Conservation (phyloP, 2,329 filamentous ascomycete species). For the Fusarium multiceps region DNA sequence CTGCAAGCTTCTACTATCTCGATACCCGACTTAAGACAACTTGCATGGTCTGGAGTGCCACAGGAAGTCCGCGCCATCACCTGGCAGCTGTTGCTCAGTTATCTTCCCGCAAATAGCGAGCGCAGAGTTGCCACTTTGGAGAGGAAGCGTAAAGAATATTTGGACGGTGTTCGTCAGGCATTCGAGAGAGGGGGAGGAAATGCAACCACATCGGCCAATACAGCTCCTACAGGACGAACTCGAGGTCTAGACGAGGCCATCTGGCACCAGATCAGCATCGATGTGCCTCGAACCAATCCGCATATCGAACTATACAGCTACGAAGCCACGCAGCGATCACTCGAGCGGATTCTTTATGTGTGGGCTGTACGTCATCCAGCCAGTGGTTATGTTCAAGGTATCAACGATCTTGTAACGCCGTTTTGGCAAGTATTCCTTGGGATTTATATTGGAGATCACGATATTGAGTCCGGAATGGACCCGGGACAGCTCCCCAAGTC, state of each 20-base stretch:
- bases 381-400: slow-evolving; percentile 97
- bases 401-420: slow-evolving; percentile 96
- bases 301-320: slow-evolving; percentile 96
- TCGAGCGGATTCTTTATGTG: slow-evolving; percentile 95
- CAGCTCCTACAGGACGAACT: slow-evolving; percentile 57
- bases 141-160: slow-evolving; percentile 93
- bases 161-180: slow-evolving; percentile 85
- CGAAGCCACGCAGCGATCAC: slow-evolving; percentile 91
- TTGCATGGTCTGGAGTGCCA: slow-evolving; percentile 94
- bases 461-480: slow-evolving; percentile 96
- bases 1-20: slow-evolving; percentile 92
- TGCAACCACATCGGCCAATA: slow-evolving; percentile 57
- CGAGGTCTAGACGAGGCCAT: slow-evolving; percentile 92
- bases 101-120: slow-evolving; percentile 96
- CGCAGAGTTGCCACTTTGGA: slow-evolving; percentile 89
- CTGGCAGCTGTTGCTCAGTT: slow-evolving; percentile 96
- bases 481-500: slow-evolving; percentile 90
- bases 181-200: slow-evolving; percentile 72
- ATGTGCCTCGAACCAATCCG: slow-evolving; percentile 94
- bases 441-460: slow-evolving; percentile 91
- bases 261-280: slow-evolving; percentile 99
- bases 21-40: slow-evolving; percentile 81
- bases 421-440: slow-evolving; percentile 98
- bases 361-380: slow-evolving; percentile 98
- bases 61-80: slow-evolving; percentile 97